Evolutionary conservation across 768 basidiomycete species (phyloP), one percentile per base, ranked within the genome.

Genomic region (Tremella mesenterica): DNA sequence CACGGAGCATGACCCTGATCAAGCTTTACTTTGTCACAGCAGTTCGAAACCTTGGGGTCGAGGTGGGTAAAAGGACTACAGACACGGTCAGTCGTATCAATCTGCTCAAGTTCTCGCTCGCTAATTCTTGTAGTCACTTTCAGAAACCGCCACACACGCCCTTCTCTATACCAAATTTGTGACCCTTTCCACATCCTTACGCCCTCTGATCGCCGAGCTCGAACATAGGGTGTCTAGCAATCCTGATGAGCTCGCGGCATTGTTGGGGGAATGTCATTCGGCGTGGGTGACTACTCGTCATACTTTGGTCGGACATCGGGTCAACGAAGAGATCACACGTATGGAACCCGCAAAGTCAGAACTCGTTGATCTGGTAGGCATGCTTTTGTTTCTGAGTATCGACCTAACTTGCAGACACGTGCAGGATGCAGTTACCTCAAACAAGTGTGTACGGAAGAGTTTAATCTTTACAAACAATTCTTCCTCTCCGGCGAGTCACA

Each of bases 1-100:
- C 90, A 0, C 83, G 95, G 25, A 86, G 89, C 9, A 96, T 97
- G 93, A 97, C 92, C 0, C 79, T 99, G 39, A 88, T 97, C 76
- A 93, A 88, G 74, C 92, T 97, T 83, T 91, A 86, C 74, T 96
- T 95, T 65, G 83, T 93, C 5, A 85, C 84, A 4, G 85, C 86
- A 7, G 76, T 97, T 5, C 79, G 85, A 34, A 83, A 85, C 0
- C 78, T 95, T 10, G 82, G 85, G 1, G 75, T 80, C 3, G 93
- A 97, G 61, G 80, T 93, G 20, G 79, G 80, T 1, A 85, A 80
- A 61, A 80, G 85, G 9, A 70, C 92, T 41, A 78, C 78, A 1
- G 89, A 92, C 55, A 86, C 85, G 78, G 87, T 84, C 53, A 14
- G 66, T 47, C 1, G 44, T 18, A n/a, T n/a, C n/a, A n/a, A n/a